Percentiles rank a stretch among this genome's conserved stretches.
Evolutionary conservation across 2,329 filamentous ascomycete genomes (phyloP).

Genomic region (Myriosclerotinia duriaeana): DNA sequence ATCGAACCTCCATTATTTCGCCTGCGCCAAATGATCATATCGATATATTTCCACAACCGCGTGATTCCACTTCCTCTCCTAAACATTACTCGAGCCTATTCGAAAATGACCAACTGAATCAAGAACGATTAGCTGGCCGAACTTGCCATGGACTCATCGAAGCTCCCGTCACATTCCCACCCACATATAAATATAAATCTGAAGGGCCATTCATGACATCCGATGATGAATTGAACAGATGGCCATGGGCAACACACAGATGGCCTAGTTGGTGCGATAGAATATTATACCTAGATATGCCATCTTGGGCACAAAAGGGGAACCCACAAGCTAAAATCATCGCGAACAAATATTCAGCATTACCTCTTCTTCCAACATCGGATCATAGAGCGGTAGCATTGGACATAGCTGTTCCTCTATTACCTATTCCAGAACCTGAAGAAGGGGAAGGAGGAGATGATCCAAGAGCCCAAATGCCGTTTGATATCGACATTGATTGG

Average conservation of each 20-base stretch:
- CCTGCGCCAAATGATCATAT: slow-evolving; percentile 58
- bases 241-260: slow-evolving; percentile 76
- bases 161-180: slow-evolving; percentile 73
- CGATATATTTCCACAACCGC: slow-evolving; percentile 60
- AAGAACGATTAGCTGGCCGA: slow-evolving; percentile 65
- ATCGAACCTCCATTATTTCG: slow-evolving; percentile 71
- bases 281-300: slow-evolving; percentile 71
- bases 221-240: slow-evolving; percentile 49
- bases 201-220: slow-evolving; percentile 45
- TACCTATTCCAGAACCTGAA: slow-evolving; percentile 42
- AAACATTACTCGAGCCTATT: slow-evolving; percentile 68
- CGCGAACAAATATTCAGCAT: slow-evolving; percentile 64
- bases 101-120: slow-evolving; percentile 72
- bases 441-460: slow-evolving; percentile 40
- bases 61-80: slow-evolving; percentile 51
- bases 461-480: slow-evolving; percentile 51
- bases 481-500: slow-evolving; percentile 58
- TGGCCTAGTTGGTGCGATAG: slow-evolving; percentile 95
- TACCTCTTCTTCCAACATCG: slow-evolving; percentile 77
- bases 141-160: slow-evolving; percentile 80
- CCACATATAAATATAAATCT: slow-evolving; percentile 86
- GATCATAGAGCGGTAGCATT: slow-evolving; percentile 86
- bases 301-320: slow-evolving; percentile 49
- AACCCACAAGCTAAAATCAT: slow-evolving; percentile 49
- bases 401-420: slow-evolving; percentile 63